Evolutionary conservation across 345 rosid genomes (phyloP).

Genomic region (Pelargonium nanum): DNA sequence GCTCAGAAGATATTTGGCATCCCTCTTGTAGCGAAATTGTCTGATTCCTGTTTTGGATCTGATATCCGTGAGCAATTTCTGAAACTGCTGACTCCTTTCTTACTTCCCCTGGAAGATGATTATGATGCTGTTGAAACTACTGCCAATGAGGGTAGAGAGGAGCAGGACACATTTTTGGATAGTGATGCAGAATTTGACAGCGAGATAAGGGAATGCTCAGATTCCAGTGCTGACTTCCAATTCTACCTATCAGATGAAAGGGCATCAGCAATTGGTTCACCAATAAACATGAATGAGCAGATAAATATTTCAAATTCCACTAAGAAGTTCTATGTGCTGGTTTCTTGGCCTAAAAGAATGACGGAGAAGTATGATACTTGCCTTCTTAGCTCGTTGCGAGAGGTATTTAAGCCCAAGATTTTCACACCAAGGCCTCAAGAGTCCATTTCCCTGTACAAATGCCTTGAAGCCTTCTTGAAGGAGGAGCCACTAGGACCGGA

Average conservation of each 20-base stretch:
- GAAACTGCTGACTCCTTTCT: slow-evolving; percentile 41
- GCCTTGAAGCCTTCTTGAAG: slow-evolving; percentile 66
- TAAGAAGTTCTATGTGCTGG: slow-evolving; percentile 23
- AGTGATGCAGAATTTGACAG: slow-evolving; percentile 18
- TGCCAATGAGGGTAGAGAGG: slow-evolving; percentile 25
- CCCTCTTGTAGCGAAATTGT: slow-evolving; percentile 41
- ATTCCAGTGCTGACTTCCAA: slow-evolving; percentile 22
- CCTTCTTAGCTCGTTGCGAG: slow-evolving; percentile 36
- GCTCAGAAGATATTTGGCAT: slow-evolving; percentile 32
- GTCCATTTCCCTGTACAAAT: slow-evolving; percentile 43
- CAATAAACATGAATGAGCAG: slow-evolving; percentile 26
- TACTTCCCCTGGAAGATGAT: slow-evolving; percentile 27
- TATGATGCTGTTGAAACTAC: slow-evolving; percentile 21
- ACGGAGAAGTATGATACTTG: slow-evolving; percentile 30
- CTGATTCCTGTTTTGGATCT: slow-evolving; percentile 27
- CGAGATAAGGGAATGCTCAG: slow-evolving; percentile 23
- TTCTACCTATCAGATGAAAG: slow-evolving; percentile 13
- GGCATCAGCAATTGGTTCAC: slow-evolving; percentile 1
- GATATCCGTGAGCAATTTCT: slow-evolving; percentile 28
- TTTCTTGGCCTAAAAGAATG: slow-evolving; percentile 39
- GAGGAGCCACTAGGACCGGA: slow-evolving; percentile 74
- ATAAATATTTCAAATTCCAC: slow-evolving; percentile 10
- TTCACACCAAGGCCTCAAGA: slow-evolving; percentile 40
- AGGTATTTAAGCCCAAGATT: slow-evolving; percentile 38
- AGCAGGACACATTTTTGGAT: slow-evolving; percentile 27